phyloP scores from a whole-genome alignment of 2,329 filamentous ascomycete species.

The Truncatella angustata region DNA sequence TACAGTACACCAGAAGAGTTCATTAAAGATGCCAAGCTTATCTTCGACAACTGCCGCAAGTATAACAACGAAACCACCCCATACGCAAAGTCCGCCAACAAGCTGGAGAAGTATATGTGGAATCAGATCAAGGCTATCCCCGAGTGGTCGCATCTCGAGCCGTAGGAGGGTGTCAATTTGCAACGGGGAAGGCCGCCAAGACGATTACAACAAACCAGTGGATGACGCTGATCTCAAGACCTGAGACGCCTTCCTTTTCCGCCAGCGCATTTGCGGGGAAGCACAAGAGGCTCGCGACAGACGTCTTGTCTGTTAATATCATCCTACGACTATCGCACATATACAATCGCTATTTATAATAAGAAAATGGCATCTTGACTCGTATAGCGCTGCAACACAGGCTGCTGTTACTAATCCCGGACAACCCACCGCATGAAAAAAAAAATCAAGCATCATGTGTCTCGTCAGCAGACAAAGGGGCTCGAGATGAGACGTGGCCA shows the following conservation, averaged over 20 bases:
- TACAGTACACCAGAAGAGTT: conserved; percentile 93
- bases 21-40: conserved; percentile 79
- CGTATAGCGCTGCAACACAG: too few species aligned
- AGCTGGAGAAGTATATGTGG: conserved; percentile 95
- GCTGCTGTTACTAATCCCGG: too few species aligned
- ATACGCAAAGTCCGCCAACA: conserved; percentile 93
- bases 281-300: too few species aligned
- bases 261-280: too few species aligned
- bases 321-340: neutral
- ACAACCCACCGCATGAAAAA: too few species aligned
- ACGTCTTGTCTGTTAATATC: too few species aligned
- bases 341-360: neutral
- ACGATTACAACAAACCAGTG: neutral
- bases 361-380: neutral
- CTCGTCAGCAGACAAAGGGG: too few species aligned
- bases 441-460: too few species aligned
- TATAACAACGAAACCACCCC: conserved; percentile 96
- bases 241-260: neutral
- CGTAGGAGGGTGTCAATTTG: conserved; percentile 26
- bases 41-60: conserved; percentile 91
- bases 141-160: conserved; percentile 75
- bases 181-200: conserved; percentile 4
- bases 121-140: conserved; percentile 85
- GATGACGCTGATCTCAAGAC: neutral
- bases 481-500: too few species aligned